These are phyloP conservation scores for Leccinum barrowsii DNA, from an alignment of 768 basidiomycete species.

Conservation along the genomic window DNA sequence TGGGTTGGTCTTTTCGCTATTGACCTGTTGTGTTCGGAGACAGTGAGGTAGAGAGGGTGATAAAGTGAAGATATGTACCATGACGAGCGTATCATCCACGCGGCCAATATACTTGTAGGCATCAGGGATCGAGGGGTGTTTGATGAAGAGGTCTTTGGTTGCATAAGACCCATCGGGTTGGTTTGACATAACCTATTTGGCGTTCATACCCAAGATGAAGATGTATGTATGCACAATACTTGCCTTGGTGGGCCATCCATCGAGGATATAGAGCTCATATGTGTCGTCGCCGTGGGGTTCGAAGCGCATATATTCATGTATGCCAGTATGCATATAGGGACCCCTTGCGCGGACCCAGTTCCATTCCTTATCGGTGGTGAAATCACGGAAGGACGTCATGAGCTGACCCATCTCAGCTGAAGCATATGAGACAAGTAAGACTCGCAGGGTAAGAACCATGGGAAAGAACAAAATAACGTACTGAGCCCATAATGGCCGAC, in stretches of 20 bases:
- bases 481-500: constrained; percentile 47
- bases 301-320: constrained; percentile 38
- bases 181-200: constrained; percentile 33
- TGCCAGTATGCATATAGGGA: constrained; percentile 12
- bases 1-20: constrained; percentile 56
- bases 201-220: not conserved
- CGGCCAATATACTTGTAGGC: constrained; percentile 50
- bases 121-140: constrained; percentile 40
- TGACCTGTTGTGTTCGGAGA: constrained; percentile 27
- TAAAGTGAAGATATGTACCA: constrained; percentile 11
- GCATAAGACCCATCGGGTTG: constrained; percentile 52
- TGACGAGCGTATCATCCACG: constrained; percentile 52
- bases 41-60: constrained; percentile 6
- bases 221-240: constrained; percentile 1
- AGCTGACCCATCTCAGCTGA: constrained; percentile 36
- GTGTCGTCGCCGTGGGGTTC: constrained; percentile 40
- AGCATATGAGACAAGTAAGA: not conserved
- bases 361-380: constrained; percentile 51
- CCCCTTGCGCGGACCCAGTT: constrained; percentile 45
- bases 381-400: constrained; percentile 48
- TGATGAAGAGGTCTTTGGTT: constrained; percentile 51
- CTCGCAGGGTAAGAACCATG: not conserved
- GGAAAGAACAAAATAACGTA: constrained; percentile 25
- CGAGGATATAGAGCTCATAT: constrained; percentile 47
- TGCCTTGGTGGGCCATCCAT: constrained; percentile 51